A percentile compares a stretch with the other conserved stretches of the same genome.
Conservation (phyloP, 305 asterid species). For the Fraxinus dipetala region DNA sequence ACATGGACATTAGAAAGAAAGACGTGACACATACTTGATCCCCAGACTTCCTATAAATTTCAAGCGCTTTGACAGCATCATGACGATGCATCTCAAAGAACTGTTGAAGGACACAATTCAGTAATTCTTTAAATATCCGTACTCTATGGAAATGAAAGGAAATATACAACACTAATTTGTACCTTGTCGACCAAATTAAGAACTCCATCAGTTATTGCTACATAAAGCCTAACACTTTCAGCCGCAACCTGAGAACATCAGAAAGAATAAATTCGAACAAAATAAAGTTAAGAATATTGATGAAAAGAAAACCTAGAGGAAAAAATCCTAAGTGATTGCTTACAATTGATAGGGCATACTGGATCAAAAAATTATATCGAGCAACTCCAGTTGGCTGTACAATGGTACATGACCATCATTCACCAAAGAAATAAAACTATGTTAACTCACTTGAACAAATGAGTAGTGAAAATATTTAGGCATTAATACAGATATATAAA, state of each 20-base stretch:
- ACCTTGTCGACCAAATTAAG: conserved; percentile 82
- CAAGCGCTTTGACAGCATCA: conserved; percentile 76
- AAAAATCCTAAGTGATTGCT: conserved; percentile 28
- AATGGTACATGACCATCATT: conserved; percentile 22
- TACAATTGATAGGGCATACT: conserved; percentile 70
- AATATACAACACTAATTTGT: conserved; percentile 8
- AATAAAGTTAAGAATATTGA: conserved; percentile 5
- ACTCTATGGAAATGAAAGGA: neutral
- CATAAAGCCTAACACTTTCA: conserved; percentile 78
- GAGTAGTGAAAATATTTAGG: neutral
- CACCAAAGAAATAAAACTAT: neutral
- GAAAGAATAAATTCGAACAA: conserved; percentile 13
- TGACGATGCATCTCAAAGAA: conserved; percentile 71
- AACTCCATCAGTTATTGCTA: conserved; percentile 75
- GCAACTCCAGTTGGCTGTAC: conserved; percentile 70
- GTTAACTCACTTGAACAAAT: neutral
- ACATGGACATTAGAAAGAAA: neutral
- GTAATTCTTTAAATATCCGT: neutral
- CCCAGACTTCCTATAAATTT: conserved; percentile 61
- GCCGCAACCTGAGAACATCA: conserved; percentile 58
- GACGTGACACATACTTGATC: conserved; percentile 48
- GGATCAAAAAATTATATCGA: conserved; percentile 58
- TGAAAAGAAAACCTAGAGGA: neutral
- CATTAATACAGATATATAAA: neutral
- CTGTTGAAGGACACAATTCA: conserved; percentile 34